Evolutionary conservation across 192 early-diverging fungal genomes (phyloP), one percentile per base, ranked within the genome.

Genomic region (Mortierella claussenii): DNA sequence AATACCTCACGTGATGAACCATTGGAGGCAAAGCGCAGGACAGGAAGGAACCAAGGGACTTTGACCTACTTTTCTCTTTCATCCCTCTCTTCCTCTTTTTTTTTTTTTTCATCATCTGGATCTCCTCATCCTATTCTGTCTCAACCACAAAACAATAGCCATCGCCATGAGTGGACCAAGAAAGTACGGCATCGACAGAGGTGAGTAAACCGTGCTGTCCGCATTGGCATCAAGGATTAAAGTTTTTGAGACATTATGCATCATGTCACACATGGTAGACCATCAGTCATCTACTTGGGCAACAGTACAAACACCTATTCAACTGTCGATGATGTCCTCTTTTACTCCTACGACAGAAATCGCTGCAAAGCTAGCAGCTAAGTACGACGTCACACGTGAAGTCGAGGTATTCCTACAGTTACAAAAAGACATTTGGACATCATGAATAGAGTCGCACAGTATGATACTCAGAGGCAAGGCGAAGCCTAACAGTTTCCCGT

Each of bases 171-270:
- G 44, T 49, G 56, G 24, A 26, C 55, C 64, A n/a, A 59, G 71
- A 50, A 76, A 76, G 42, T 76, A 61, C 71, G 71, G 71, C 36
- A 65, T 76, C 40, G 71, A 76, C 57, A 76, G 71, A 76, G 71
- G 71, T 76, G 66, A 48, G 3, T 17, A 26, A 30, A 34, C 26
- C 2, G 9, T 13, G 32, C 18, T 44, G 15, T 23, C 11, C 10
- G 26, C 32, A 28, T n/a, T n/a, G n/a, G n/a, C n/a, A n/a, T n/a
- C n/a, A n/a, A n/a, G 3, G 20, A 40, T 60, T 60, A 31, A 58
- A 40, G 27, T 50, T 66, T 56, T 55, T 23, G 13, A 48, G 53
- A 8, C 26, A 10, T 18, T 13, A 46, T 31, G 33, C 31, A 26
- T 31, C 32, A 5, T 50, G 15, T 12, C 21, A 20, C 18, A 26